These are phyloP conservation scores for Candida bentonensis DNA, from an alignment of 805 yeast genomes.

Conservation along the genomic window DNA sequence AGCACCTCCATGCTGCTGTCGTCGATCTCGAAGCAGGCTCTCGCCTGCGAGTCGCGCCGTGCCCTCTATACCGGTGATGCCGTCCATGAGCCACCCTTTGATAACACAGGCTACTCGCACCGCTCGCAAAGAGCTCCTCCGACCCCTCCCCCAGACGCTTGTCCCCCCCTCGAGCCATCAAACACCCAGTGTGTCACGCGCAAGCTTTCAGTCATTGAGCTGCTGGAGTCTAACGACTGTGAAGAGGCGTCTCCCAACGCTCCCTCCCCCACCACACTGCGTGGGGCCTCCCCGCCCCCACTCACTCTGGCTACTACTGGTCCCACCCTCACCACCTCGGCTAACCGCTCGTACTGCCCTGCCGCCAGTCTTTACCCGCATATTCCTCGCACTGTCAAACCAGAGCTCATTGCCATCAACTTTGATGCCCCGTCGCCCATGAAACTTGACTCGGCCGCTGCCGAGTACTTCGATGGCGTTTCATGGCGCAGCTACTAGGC, in stretches of 20 bases:
- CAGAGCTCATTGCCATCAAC: neutral
- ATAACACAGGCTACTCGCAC: too few relatives aligned
- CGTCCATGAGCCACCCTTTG: neutral
- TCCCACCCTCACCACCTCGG: neutral
- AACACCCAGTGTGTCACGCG: neutral
- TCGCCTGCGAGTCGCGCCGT: neutral
- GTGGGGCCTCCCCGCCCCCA: neutral
- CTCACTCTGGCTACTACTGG: neutral
- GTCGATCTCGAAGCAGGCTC: neutral
- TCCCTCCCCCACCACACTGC: neutral
- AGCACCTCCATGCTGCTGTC: neutral
- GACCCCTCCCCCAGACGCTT: neutral
- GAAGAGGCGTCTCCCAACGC: neutral
- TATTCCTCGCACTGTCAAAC: neutral
- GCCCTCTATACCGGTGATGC: neutral
- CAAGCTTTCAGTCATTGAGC: neutral
- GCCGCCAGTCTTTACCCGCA: neutral
- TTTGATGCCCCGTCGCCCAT: constrained; percentile 4
- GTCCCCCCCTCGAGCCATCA: neutral
- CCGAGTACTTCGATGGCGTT: too few relatives aligned
- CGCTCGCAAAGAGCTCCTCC: neutral
- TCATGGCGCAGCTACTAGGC: too few relatives aligned
- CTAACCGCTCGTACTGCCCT: neutral
- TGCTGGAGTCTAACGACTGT: neutral
- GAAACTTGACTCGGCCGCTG: neutral